Percentiles rank a stretch among this genome's conserved stretches.
Evolutionary conservation across 1,139 yeast genomes (phyloP).

Genomic region (Ogataea hybrid): DNA sequence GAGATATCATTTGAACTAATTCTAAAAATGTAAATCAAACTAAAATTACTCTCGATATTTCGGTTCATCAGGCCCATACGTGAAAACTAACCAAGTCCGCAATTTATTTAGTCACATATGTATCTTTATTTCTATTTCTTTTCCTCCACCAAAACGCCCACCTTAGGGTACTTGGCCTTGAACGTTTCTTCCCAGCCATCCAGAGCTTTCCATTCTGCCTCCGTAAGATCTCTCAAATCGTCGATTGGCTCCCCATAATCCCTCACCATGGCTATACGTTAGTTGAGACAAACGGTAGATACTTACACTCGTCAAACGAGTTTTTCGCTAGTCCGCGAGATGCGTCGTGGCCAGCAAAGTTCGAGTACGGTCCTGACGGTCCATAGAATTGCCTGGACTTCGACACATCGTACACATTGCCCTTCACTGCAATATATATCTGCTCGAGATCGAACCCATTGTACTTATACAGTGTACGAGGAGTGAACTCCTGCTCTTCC

Average conservation of each 20-base stretch:
- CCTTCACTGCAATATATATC: conserved; percentile 80
- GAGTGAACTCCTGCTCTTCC: conserved; percentile 79
- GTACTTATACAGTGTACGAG: conserved; percentile 64
- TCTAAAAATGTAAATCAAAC: too few species aligned
- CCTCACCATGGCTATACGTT: conserved; percentile 40
- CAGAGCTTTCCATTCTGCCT: conserved; percentile 64
- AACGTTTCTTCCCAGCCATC: conserved; percentile 88
- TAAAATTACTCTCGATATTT: too few species aligned
- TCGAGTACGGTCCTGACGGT: conserved; percentile 93
- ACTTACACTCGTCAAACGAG: conserved; percentile 65
- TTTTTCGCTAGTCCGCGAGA: conserved; percentile 90
- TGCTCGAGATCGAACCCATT: conserved; percentile 79
- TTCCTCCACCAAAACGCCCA: conserved; percentile 51
- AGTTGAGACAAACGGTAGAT: conserved; percentile 5
- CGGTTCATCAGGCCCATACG: too few species aligned
- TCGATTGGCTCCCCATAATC: conserved; percentile 74
- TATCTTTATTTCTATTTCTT: conserved; percentile 1
- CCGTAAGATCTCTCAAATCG: conserved; percentile 54
- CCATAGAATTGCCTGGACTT: conserved; percentile 87
- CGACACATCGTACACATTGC: conserved; percentile 83
- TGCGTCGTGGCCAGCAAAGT: conserved; percentile 97
- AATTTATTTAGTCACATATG: background rate
- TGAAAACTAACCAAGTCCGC: too few species aligned
- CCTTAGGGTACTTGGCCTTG: conserved; percentile 69
- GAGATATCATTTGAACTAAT: conserved; percentile 3